Evolutionary conservation across 1,139 yeast genomes (phyloP), one percentile per base, ranked within the genome.

Genomic region (Blastobotrys arbuscula): DNA sequence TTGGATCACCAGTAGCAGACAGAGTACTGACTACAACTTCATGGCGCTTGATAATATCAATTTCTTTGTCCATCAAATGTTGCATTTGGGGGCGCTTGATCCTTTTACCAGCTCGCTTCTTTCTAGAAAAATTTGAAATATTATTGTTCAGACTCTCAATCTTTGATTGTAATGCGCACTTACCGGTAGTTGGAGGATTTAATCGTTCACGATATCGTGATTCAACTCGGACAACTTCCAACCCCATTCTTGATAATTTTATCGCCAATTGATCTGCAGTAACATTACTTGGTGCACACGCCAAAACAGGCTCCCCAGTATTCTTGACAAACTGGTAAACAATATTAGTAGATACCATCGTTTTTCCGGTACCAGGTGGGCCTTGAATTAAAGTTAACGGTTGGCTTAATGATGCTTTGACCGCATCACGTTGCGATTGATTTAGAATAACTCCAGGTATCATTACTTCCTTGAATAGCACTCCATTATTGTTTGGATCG

Each of bases 331-430:
- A 69, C 59, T 88, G 96, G 60, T 85, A 84, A 26, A 89, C 79
- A 55, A 90, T 86, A 0, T 95, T 83, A 2, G 96, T 94, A 0
- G 96, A 87, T 0, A 96, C 89, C 13, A 88, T 95, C 0, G 97
- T 90, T 64, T 90, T 90, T 63, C 97, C 97, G 0, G 97, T 90
- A 52, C 95, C 95, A 1, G 97, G 97, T 13, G 97, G 97, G 16
- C 97, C 97, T 66, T 90, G 97, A 56, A 90, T 89, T 59, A 90
- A 74, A 4, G 95, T 80, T 39, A 90, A 72, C 1, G 96, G 96
- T 57, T 81, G 74, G 58, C 76, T 77, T 52, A 90, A 68, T 1
- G 84, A 96, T 3, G 78, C 68, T 48, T 76, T 72, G 23, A 89
- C 89, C 0, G 97, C 97, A 59, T 78, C 78, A 1, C 75, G 75